phyloP scores from a whole-genome alignment of 1,284 basidiomycete genomes.

The Schizopora paradoxa region DNA sequence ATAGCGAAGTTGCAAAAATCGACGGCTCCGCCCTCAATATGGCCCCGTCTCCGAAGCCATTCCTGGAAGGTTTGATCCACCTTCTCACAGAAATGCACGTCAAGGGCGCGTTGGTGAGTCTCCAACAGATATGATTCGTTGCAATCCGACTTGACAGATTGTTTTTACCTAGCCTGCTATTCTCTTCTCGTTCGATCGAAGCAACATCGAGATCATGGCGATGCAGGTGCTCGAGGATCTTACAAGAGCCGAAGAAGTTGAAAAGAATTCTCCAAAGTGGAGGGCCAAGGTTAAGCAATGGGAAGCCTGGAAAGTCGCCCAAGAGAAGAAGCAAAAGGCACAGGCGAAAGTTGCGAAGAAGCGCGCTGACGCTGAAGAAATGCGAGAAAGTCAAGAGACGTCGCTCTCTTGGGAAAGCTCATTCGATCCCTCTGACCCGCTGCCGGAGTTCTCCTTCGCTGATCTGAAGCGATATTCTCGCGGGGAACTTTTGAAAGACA shows the following conservation, averaged over 20 bases:
- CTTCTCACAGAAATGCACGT: background rate
- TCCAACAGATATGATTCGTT: background rate
- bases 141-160: background rate
- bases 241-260: slow-evolving; percentile 39
- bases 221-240: slow-evolving; percentile 34
- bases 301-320: slow-evolving; percentile 41
- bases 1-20: background rate
- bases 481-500: slow-evolving; percentile 44
- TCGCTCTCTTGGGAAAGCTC: slow-evolving; percentile 41
- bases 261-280: slow-evolving; percentile 47
- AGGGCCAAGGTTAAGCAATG: slow-evolving; percentile 45
- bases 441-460: slow-evolving; percentile 55
- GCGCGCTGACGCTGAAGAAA: slow-evolving; percentile 30
- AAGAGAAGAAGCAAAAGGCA: slow-evolving; percentile 30
- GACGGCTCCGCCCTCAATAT: background rate
- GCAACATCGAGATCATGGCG: slow-evolving; percentile 52
- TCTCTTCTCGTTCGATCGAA: slow-evolving; percentile 60
- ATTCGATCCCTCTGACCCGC: slow-evolving; percentile 55
- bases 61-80: background rate
- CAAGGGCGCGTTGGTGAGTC: background rate
- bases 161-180: slow-evolving; percentile 49
- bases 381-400: slow-evolving; percentile 22
- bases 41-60: background rate
- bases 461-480: slow-evolving; percentile 38
- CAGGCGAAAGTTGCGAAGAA: slow-evolving; percentile 37